Base-by-base conservation (phyloP, 2,329 filamentous ascomycete genomes). In the Calcarisporium arbuscula region DNA sequence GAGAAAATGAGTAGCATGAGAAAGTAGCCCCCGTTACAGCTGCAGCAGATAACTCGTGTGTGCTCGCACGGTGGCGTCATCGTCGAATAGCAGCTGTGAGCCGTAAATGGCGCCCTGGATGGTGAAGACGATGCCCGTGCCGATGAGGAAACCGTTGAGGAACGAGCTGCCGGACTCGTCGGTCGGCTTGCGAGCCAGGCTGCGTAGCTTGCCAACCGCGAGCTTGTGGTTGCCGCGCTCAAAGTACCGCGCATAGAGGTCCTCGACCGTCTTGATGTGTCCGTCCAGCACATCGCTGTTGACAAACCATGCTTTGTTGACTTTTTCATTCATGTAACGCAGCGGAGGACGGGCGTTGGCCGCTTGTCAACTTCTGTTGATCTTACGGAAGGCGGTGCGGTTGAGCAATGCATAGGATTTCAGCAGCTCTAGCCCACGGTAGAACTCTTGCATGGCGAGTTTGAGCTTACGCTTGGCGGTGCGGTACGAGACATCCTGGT, bases 301-400 rank as follows among this genome's bases (percentile, higher is more conserved):
- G 26, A 95, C 90, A 51, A 98, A 98, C 72, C 85, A 87, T 2
- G 89, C 76, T 43, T 82, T 81, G 63, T 86, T 90, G 48, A 98
- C 88, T 53, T 90, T 90, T 48, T 95, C 89, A 20, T 81, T 82
- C 75, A 95, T 85, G 58, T 90, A 96, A 19, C 82, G 76, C 52
- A 84, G 74, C 0, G 82, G 74, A 0, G 86, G 86, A 9, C 82
- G 75, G 26, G 87, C 82, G 48, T 88, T 77, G 37, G 88, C 78
- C 3, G 83, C 78, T 96, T 98, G 68, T 96, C 89, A 94, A 96
- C 61, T 98, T 98, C 60, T 98, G 62, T 94, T 95, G 54, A 98
- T 87, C 59, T 98, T 98, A 20, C 89, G 81, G 53, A 96, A 96
- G 0, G 88, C 92, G 1, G 87, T 95, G 31, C 87, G 77, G 57